Evolutionary conservation across 306 rosid species (phyloP).

Genomic region (Herpetospermum pedunculosum): DNA sequence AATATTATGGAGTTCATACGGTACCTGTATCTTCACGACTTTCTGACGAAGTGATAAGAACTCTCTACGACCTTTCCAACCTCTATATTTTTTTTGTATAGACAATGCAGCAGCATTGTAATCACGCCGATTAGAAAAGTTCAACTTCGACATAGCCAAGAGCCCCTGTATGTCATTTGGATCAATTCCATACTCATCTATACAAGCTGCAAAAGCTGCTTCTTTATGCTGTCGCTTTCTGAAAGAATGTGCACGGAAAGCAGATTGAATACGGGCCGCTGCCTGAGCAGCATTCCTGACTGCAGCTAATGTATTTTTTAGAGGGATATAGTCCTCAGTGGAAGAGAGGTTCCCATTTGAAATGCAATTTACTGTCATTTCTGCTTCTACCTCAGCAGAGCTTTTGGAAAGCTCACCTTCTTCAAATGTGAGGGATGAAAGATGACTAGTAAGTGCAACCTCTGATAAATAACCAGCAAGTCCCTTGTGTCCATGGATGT

Average conservation of each 20-base stretch:
- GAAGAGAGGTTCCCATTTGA: conserved; percentile 32
- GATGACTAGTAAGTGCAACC: conserved; percentile 68
- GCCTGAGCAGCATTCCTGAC: conserved; percentile 84
- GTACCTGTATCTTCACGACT: conserved; percentile 90
- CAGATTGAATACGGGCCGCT: conserved; percentile 86
- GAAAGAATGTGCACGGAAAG: conserved; percentile 86
- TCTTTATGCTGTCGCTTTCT: conserved; percentile 39
- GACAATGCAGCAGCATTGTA: conserved; percentile 71
- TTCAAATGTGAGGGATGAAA: conserved; percentile 73
- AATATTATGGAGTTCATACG: neutral
- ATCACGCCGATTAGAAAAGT: conserved; percentile 47
- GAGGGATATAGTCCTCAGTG: conserved; percentile 46
- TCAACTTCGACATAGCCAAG: conserved; percentile 49
- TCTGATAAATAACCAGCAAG: conserved; percentile 97
- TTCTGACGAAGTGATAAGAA: conserved; percentile 66
- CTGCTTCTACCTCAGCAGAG: conserved; percentile 66
- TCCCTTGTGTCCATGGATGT: conserved; percentile 62
- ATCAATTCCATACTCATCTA: conserved; percentile 34
- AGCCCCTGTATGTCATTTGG: conserved; percentile 41
- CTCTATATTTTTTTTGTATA: conserved; percentile 89
- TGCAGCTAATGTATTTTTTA: conserved; percentile 54
- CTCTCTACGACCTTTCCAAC: conserved; percentile 77
- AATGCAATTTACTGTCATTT: conserved; percentile 38
- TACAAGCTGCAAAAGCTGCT: conserved; percentile 15
- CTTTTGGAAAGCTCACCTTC: conserved; percentile 51